A percentile compares a stretch with the other conserved stretches of the same genome.
phyloP scores from a whole-genome alignment of 495 filamentous ascomycete species.

The Thermochaetoides thermophila region DNA sequence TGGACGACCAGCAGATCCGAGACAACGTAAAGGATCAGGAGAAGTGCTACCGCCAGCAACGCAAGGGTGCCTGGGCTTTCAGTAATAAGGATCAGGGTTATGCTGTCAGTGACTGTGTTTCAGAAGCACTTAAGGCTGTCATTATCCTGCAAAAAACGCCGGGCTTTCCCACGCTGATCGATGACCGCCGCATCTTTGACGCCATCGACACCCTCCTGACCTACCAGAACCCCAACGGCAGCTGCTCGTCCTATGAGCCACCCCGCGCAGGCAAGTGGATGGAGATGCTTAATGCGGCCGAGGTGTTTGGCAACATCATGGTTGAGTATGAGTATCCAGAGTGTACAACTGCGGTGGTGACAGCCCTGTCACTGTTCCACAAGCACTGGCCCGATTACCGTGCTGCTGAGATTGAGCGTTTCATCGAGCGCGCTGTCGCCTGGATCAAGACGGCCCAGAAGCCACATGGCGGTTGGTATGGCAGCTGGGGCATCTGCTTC shows the following conservation, averaged over 20 bases:
- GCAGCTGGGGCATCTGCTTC: constrained; percentile 94
- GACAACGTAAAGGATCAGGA: constrained; percentile 68
- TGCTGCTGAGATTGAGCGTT: constrained; percentile 52
- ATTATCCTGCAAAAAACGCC: constrained; percentile 71
- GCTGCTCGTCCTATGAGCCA: constrained; percentile 81
- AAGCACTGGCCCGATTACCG: constrained; percentile 72
- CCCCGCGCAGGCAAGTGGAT: constrained; percentile 60
- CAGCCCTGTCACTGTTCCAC: constrained; percentile 67
- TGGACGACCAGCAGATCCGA: constrained; percentile 83
- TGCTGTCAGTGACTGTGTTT: constrained; percentile 84
- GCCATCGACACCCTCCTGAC: constrained; percentile 81
- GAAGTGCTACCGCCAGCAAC: constrained; percentile 75
- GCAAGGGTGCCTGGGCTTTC: constrained; percentile 93
- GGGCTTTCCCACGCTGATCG: constrained; percentile 59
- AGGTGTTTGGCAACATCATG: constrained; percentile 96
- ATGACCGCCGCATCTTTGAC: constrained; percentile 62
- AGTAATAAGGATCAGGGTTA: constrained; percentile 87
- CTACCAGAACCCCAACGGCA: constrained; percentile 81
- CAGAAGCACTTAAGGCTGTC: constrained; percentile 77
- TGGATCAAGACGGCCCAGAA: constrained; percentile 73
- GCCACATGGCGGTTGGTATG: constrained; percentile 87
- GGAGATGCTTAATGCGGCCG: constrained; percentile 83
- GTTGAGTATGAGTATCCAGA: constrained; percentile 96
- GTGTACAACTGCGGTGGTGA: constrained; percentile 93
- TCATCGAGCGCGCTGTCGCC: constrained; percentile 52